phyloP scores from a whole-genome alignment of 2,329 filamentous ascomycete species.

The Coniochaeta pulveracea region DNA sequence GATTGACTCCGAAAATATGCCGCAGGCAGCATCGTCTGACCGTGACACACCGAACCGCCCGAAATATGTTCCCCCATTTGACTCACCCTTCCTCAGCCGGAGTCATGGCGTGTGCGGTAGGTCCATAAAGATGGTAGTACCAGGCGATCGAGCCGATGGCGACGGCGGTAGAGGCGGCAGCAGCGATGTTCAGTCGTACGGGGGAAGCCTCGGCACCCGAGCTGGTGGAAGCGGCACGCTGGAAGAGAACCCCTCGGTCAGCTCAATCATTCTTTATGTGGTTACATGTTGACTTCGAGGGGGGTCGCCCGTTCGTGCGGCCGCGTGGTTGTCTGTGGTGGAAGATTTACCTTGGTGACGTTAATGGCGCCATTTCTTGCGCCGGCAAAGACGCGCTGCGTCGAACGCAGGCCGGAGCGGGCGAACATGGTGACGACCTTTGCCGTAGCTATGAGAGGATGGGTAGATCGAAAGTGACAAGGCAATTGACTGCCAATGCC shows the following conservation, averaged over 20 bases:
- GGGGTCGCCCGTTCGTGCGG: too few species aligned
- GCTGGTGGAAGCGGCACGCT: slow-evolving; percentile 61
- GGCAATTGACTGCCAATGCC: slow-evolving; percentile 27
- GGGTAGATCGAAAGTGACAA: slow-evolving; percentile 19
- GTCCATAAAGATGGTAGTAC: slow-evolving; percentile 96
- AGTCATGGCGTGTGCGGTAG: slow-evolving; percentile 77
- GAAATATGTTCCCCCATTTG: not conserved
- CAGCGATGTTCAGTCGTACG: slow-evolving; percentile 76
- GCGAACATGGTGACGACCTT: slow-evolving; percentile 70
- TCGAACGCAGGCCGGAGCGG: slow-evolving; percentile 80
- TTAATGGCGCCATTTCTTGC: slow-evolving; percentile 62
- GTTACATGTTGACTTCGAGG: too few species aligned
- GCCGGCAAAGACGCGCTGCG: slow-evolving; percentile 75
- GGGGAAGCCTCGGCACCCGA: slow-evolving; percentile 60
- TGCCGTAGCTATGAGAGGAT: slow-evolving; percentile 24
- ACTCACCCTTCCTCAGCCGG: slow-evolving; percentile 97
- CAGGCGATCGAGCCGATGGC: slow-evolving; percentile 85
- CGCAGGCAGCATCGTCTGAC: slow-evolving; percentile 9
- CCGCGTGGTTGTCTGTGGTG: not conserved
- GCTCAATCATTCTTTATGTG: not conserved
- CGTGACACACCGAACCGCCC: not conserved
- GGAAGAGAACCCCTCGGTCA: slow-evolving; percentile 7
- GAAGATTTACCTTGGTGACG: slow-evolving; percentile 58
- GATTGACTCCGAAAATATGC: slow-evolving; percentile 14
- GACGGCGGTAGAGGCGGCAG: slow-evolving; percentile 73